phyloP scores from a whole-genome alignment of 1,284 basidiomycete genomes.

The Trichosporon asahii region DNA sequence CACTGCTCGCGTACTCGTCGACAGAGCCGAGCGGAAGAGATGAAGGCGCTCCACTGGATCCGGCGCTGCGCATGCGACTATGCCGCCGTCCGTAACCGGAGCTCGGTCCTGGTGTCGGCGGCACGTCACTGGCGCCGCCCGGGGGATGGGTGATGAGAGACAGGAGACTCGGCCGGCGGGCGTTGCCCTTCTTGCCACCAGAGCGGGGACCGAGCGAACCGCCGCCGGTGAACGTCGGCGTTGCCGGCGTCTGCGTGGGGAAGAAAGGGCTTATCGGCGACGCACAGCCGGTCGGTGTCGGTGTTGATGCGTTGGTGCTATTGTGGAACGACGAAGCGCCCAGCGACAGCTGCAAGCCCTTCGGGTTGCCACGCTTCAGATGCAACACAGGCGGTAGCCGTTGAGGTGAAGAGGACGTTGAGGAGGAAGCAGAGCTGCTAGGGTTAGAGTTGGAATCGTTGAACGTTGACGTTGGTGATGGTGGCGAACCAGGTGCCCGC shows the following conservation, averaged over 20 bases:
- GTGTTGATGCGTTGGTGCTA: constrained; percentile 15
- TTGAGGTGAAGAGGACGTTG: constrained; percentile 14
- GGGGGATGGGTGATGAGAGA: constrained; percentile 40
- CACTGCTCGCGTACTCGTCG: constrained; percentile 20
- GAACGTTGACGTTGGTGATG: constrained; percentile 1
- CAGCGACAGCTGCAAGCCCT: constrained; percentile 37
- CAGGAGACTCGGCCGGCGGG: constrained; percentile 37
- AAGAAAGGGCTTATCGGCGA: constrained; percentile 15
- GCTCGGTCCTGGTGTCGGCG: constrained; percentile 33
- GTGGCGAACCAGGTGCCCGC: neutral
- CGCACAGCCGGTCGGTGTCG: constrained; percentile 21
- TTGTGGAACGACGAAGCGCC: constrained; percentile 26
- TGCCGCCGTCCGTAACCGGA: constrained; percentile 27
- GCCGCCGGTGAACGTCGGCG: constrained; percentile 21
- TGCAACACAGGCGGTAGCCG: constrained; percentile 26
- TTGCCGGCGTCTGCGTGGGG: constrained; percentile 33
- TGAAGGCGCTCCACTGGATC: constrained; percentile 22
- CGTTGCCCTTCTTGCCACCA: constrained; percentile 23
- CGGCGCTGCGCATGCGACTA: constrained; percentile 33
- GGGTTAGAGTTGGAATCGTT: neutral
- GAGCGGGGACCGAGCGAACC: neutral
- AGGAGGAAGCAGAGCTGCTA: neutral
- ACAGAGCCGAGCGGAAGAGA: constrained; percentile 26
- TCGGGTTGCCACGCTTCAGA: constrained; percentile 41
- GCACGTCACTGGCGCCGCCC: constrained; percentile 21